These are phyloP conservation scores for Lactifluus piperatus DNA, from an alignment of 768 basidiomycete species.

Conservation along the genomic window DNA sequence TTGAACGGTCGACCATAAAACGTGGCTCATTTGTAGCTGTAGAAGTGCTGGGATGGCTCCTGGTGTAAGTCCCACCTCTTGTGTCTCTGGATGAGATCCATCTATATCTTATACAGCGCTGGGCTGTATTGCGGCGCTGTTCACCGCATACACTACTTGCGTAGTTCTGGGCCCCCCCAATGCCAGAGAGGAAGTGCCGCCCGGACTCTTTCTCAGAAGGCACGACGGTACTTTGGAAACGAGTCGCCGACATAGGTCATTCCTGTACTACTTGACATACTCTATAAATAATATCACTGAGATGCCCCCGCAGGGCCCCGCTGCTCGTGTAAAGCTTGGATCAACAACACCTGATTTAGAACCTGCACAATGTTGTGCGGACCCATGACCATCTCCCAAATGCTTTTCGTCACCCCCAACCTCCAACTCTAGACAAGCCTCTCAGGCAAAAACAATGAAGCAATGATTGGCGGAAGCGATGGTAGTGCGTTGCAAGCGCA, in stretches of 20 bases:
- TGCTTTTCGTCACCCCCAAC: too few relatives aligned
- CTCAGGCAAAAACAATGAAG: too few relatives aligned
- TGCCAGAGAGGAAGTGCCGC: background rate
- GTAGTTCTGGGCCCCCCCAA: background rate
- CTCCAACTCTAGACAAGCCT: too few relatives aligned
- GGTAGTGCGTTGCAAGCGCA: too few relatives aligned
- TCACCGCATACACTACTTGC: conserved; percentile 3
- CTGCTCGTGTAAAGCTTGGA: background rate
- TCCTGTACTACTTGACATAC: background rate
- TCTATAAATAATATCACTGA: background rate
- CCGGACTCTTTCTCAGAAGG: background rate
- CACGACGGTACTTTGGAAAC: background rate
- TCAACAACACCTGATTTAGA: too few relatives aligned
- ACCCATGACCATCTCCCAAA: too few relatives aligned
- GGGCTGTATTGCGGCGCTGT: conserved; percentile 9
- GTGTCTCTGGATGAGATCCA: background rate
- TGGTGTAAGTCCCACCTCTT: conserved; percentile 9
- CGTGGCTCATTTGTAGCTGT: conserved; percentile 12
- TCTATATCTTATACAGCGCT: background rate
- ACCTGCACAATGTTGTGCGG: too few relatives aligned
- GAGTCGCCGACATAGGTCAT: background rate
- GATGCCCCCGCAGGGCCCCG: too few relatives aligned
- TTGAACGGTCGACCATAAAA: conserved; percentile 1
- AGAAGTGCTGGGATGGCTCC: conserved; percentile 15
- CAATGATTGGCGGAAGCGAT: too few relatives aligned